phyloP scores from a whole-genome alignment of 1,284 basidiomycete species.

The Schizophyllum amplum region DNA sequence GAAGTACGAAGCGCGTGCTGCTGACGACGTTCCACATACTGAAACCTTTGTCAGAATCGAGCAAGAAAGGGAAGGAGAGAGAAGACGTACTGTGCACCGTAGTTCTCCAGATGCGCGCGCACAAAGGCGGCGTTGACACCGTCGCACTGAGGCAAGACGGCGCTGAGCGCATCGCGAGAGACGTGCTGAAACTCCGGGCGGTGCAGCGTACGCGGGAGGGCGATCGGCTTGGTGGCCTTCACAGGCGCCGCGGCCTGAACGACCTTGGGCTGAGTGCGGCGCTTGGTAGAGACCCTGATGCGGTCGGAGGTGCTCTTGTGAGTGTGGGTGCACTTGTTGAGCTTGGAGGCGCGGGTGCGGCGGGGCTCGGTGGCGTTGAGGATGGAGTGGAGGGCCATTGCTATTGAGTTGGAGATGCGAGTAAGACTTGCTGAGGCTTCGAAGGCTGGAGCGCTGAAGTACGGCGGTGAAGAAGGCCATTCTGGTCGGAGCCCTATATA shows the following conservation, averaged over 20 bases:
- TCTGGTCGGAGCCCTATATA: neutral
- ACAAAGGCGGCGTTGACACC: constrained; percentile 55
- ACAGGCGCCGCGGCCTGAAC: neutral
- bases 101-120: constrained; percentile 40
- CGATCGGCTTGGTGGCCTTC: neutral
- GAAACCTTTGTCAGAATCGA: constrained; percentile 8
- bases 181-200: constrained; percentile 47
- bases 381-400: neutral
- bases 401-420: neutral
- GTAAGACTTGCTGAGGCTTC: neutral
- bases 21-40: constrained; percentile 11
- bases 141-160: constrained; percentile 47
- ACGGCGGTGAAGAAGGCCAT: neutral
- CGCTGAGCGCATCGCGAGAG: constrained; percentile 39
- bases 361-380: neutral
- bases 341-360: too few species aligned
- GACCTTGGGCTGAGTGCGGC: neutral
- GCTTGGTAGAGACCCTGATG: neutral
- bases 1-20: constrained; percentile 21
- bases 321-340: neutral
- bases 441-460: neutral
- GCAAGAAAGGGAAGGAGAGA: constrained; percentile 23
- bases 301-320: neutral
- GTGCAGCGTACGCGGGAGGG: constrained; percentile 46
- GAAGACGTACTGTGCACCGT: constrained; percentile 29